phyloP scores from a whole-genome alignment of 371 early-diverging fungal genomes.

The Mucor piriformis region DNA sequence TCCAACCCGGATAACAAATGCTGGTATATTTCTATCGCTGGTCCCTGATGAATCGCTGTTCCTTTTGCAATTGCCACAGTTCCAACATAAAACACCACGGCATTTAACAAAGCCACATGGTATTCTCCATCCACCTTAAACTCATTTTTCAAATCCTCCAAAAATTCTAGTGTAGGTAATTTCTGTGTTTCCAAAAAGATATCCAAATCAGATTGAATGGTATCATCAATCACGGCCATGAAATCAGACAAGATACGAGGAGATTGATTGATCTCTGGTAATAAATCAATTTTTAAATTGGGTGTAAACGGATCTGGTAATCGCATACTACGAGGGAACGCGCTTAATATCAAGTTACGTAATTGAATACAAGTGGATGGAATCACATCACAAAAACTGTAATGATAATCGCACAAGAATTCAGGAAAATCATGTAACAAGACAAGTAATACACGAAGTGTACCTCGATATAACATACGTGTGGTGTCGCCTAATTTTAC shows the following conservation, averaged over 20 bases:
- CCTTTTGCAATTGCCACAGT: conserved; percentile 71
- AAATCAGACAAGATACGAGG: conserved; percentile 89
- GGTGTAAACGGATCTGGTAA: conserved; percentile 96
- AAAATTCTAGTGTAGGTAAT: neutral
- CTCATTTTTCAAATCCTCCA: neutral
- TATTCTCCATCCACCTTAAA: conserved; percentile 40
- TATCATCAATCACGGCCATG: conserved; percentile 54
- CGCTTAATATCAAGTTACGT: conserved; percentile 91
- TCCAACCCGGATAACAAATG: conserved; percentile 77
- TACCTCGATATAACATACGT: conserved; percentile 86
- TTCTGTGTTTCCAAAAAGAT: conserved; percentile 62
- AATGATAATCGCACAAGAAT: conserved; percentile 92
- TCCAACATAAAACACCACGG: conserved; percentile 87
- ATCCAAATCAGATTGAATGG: conserved; percentile 75
- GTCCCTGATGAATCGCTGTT: conserved; percentile 67
- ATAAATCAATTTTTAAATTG: conserved; percentile 87
- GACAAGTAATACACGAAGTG: conserved; percentile 86
- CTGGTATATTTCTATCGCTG: conserved; percentile 85
- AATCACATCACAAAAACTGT: conserved; percentile 89
- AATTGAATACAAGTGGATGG: conserved; percentile 94
- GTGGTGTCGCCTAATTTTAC: conserved; percentile 73
- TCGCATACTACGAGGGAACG: conserved; percentile 93
- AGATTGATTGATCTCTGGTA: conserved; percentile 82
- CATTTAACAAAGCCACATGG: conserved; percentile 80
- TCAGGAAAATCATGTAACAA: conserved; percentile 98